Percentiles rank a stretch among this genome's conserved stretches.
These are phyloP conservation scores for Pelargonium myrrhifolium DNA, from an alignment of 441 rosid species.

Conservation along the genomic window DNA sequence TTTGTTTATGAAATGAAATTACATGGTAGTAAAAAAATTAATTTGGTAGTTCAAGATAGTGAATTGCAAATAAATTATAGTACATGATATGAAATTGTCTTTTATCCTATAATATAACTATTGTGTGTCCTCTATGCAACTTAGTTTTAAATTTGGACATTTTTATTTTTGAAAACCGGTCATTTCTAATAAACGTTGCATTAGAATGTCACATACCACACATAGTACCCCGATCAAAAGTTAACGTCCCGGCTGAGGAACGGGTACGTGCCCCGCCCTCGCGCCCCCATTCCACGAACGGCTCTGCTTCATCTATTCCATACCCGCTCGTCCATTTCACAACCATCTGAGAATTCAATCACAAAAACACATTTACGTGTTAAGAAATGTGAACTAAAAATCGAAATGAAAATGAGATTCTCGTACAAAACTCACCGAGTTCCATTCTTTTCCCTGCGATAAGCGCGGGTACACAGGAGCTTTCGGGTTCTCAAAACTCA, in stretches of 20 bases:
- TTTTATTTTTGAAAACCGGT: too few relatives aligned
- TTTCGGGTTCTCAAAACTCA: not conserved
- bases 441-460: conserved; percentile 6
- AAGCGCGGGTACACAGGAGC: not conserved
- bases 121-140: too few relatives aligned
- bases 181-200: too few relatives aligned
- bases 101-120: too few relatives aligned
- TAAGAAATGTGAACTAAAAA: too few relatives aligned
- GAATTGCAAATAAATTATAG: too few relatives aligned
- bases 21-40: too few relatives aligned
- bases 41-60: too few relatives aligned
- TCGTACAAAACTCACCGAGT: not conserved
- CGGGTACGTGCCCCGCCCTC: conserved; percentile 37
- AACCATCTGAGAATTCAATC: conserved; percentile 49
- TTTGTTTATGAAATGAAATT: too few relatives aligned
- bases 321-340: conserved; percentile 93
- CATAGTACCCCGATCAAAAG: not conserved
- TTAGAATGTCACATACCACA: not conserved
- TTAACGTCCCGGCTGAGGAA: conserved; percentile 50
- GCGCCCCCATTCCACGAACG: conserved; percentile 71
- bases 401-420: too few relatives aligned
- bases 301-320: conserved; percentile 51
- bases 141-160: too few relatives aligned
- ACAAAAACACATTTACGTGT: conserved; percentile 2
- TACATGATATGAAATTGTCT: too few relatives aligned